Evolutionary conservation across 2,329 filamentous ascomycete genomes (phyloP).

Genomic region (Aspergillus jensenii): DNA sequence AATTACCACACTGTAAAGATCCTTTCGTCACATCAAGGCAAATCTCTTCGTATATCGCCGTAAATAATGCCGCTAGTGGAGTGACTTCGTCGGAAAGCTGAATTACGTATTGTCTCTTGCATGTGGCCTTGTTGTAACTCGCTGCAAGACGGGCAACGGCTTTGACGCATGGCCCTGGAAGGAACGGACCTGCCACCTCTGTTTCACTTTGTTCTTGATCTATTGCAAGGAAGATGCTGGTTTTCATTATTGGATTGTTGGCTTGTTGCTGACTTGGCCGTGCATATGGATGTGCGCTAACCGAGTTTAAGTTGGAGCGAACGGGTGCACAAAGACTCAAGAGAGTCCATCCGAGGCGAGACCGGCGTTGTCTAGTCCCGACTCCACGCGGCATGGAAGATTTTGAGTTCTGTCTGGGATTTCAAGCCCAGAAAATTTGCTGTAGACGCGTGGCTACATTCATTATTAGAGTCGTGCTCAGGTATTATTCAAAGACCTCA

Average conservation of each 20-base stretch:
- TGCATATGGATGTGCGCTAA: slow-evolving; percentile 6
- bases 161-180: neutral
- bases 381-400: neutral
- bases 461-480: neutral
- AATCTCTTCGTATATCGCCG: neutral
- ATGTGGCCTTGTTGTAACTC: neutral
- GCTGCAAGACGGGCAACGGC: no score
- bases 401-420: neutral
- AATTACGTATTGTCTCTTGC: neutral
- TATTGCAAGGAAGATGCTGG: neutral
- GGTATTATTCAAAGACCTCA: neutral
- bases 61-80: neutral
- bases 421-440: neutral
- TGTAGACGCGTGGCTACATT: neutral
- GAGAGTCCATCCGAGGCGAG: slow-evolving; percentile 1
- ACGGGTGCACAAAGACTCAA: neutral
- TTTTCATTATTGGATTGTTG: neutral
- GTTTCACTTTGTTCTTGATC: neutral
- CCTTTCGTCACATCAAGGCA: slow-evolving; percentile 1
- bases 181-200: neutral
- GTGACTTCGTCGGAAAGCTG: neutral
- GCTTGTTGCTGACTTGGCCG: neutral
- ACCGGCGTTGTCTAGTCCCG: neutral
- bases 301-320: neutral
- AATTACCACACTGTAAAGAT: neutral